Evolutionary conservation across 108 stramenopile species (phyloP).

Genomic region (Discostella pseudostelligera): DNA sequence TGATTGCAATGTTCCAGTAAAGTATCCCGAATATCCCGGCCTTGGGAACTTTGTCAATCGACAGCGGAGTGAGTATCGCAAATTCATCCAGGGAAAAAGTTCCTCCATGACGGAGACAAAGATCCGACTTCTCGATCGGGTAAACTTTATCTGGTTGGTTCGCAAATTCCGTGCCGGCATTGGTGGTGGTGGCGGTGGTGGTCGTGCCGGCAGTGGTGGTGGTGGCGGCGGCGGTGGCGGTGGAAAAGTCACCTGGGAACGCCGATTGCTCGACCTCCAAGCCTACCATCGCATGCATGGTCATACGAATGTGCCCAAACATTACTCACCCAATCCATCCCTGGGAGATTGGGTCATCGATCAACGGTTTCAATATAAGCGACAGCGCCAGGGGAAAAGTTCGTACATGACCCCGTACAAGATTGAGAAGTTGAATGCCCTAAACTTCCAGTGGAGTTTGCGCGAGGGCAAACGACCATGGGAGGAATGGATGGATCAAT

Average conservation of each 20-base stretch:
- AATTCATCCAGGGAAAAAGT: constrained; percentile 19
- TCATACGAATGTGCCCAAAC: constrained; percentile 29
- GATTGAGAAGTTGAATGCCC: constrained; percentile 20
- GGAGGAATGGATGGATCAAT: constrained; percentile 22
- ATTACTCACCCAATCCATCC: constrained; percentile 24
- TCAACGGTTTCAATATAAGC: constrained; percentile 41
- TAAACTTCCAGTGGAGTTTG: constrained; percentile 32
- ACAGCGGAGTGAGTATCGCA: constrained; percentile 40
- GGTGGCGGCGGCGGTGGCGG: no score
- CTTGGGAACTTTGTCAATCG: constrained; percentile 38
- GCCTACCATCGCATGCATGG: constrained; percentile 12
- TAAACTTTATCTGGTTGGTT: constrained; percentile 29
- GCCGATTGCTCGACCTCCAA: no score
- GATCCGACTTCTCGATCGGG: constrained; percentile 21
- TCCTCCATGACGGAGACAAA: constrained; percentile 32
- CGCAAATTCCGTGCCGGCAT: no score
- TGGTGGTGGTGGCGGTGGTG: no score
- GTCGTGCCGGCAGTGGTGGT: no score
- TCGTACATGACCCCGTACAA: constrained; percentile 29
- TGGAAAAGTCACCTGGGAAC: no score
- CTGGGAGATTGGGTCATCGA: constrained; percentile 41
- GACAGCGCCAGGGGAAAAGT: constrained; percentile 11
- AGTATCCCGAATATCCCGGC: constrained; percentile 26
- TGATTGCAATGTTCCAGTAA: constrained; percentile 29
- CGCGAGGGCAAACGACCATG: constrained; percentile 28